A percentile compares a stretch with the other conserved stretches of the same genome.
These are phyloP conservation scores for Botrytis squamosa DNA, from an alignment of 2,329 filamentous ascomycete genomes.

Conservation along the genomic window DNA sequence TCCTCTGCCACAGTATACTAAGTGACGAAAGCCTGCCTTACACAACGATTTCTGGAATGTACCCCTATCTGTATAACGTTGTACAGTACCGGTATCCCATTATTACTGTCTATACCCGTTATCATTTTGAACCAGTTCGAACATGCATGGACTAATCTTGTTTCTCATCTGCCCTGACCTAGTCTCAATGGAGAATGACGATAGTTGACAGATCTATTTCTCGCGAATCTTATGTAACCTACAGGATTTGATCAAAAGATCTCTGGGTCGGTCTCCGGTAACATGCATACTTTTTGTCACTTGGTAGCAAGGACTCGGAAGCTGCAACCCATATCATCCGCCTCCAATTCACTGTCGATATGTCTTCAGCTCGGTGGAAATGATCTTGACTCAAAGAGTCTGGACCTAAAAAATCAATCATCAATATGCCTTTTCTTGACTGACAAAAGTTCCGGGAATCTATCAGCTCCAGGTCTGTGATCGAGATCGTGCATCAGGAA, in stretches of 20 bases:
- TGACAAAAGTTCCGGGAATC: conserved; percentile 1
- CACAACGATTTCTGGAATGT: neutral
- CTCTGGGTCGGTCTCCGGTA: conserved; percentile 14
- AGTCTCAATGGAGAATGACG: neutral
- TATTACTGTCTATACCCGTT: conserved; percentile 12
- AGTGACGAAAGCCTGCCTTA: conserved; percentile 1
- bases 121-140: conserved; percentile 15
- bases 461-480: conserved; percentile 17
- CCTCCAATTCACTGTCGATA: conserved; percentile 6
- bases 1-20: neutral
- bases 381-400: conserved; percentile 18
- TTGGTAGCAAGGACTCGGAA: conserved; percentile 19
- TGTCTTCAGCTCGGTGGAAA: conserved; percentile 14
- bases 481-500: conserved; percentile 17
- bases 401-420: neutral
- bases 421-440: conserved; percentile 9
- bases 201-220: conserved; percentile 19
- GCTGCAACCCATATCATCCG: conserved; percentile 17
- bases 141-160: conserved; percentile 9
- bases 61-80: conserved; percentile 10
- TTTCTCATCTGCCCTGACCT: conserved; percentile 12
- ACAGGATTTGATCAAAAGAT: conserved; percentile 16
- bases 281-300: conserved; percentile 17
- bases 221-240: conserved; percentile 21
- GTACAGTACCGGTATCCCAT: conserved; percentile 9